Percentiles rank a stretch among this genome's conserved stretches.
These are phyloP conservation scores for Kurtzmaniella cleridarum DNA, from an alignment of 805 yeast species.

Conservation along the genomic window DNA sequence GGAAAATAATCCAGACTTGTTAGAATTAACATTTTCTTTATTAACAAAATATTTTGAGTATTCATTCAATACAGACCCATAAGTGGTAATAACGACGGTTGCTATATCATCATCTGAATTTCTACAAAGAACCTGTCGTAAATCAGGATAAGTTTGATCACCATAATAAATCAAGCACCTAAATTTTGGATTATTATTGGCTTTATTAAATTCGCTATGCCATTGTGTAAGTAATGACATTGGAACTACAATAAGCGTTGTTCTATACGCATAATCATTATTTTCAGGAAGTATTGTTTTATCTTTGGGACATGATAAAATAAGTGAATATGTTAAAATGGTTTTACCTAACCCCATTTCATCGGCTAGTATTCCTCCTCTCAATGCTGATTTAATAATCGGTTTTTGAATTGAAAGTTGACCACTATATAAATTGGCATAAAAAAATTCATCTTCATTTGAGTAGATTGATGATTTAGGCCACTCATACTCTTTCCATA, in stretches of 20 bases:
- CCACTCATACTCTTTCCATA: conserved; percentile 80
- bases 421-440: conserved; percentile 76
- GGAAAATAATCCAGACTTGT: conserved; percentile 56
- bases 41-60: conserved; percentile 43
- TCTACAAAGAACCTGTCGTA: conserved; percentile 40
- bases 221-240: conserved; percentile 90
- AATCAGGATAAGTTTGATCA: conserved; percentile 45
- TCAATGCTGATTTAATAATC: conserved; percentile 48
- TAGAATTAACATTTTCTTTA: conserved; percentile 7
- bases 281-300: conserved; percentile 11
- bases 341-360: conserved; percentile 98
- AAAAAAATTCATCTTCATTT: conserved; percentile 38
- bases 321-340: conserved; percentile 69
- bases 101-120: conserved; percentile 43
- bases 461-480: conserved; percentile 31
- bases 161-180: conserved; percentile 73
- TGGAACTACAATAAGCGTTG: conserved; percentile 81
- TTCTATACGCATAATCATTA: conserved; percentile 52
- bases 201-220: conserved; percentile 71
- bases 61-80: conserved; percentile 81
- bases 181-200: conserved; percentile 41
- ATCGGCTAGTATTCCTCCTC: conserved; percentile 90
- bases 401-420: conserved; percentile 70
- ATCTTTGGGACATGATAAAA: conserved; percentile 62
- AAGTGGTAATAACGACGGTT: conserved; percentile 72